Evolutionary conservation across 208 protist genomes (phyloP).

Genomic region (Acanthamoeba lenticulata): DNA sequence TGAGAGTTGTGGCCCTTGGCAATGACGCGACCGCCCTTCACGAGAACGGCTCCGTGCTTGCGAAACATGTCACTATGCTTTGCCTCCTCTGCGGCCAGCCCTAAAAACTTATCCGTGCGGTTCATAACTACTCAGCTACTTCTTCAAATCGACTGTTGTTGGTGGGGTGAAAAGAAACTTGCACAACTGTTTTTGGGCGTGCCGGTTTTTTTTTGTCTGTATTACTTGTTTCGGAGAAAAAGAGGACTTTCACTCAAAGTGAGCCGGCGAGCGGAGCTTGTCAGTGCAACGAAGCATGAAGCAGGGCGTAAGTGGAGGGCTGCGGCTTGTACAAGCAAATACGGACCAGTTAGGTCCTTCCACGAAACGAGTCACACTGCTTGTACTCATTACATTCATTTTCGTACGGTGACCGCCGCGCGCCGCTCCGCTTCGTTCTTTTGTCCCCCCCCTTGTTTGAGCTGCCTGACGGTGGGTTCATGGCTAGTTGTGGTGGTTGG

Average conservation of each 20-base stretch:
- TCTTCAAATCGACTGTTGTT: too few species aligned
- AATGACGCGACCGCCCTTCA: not conserved
- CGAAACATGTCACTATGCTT: not conserved
- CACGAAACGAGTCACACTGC: not conserved
- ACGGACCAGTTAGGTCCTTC: not conserved
- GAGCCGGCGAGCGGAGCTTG: too few species aligned
- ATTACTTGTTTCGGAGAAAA: too few species aligned
- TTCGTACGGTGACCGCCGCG: too few species aligned
- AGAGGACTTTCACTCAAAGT: too few species aligned
- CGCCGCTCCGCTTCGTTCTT: not conserved
- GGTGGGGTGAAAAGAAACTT: too few species aligned
- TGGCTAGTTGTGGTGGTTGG: not conserved
- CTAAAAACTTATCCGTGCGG: constrained; percentile 9
- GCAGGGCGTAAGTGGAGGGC: not conserved
- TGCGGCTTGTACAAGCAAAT: not conserved
- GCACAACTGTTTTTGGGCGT: too few species aligned
- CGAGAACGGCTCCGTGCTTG: not conserved
- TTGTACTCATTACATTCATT: not conserved
- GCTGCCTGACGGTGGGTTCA: not conserved
- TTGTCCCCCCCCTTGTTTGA: not conserved
- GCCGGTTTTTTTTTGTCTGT: too few species aligned
- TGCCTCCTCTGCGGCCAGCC: not conserved
- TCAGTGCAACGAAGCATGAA: too few species aligned
- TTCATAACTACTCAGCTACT: not conserved
- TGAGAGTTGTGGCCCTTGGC: constrained; percentile 18